Evolutionary conservation across 2,329 filamentous ascomycete genomes (phyloP).

Genomic region (Dactylonectria estremocensis): DNA sequence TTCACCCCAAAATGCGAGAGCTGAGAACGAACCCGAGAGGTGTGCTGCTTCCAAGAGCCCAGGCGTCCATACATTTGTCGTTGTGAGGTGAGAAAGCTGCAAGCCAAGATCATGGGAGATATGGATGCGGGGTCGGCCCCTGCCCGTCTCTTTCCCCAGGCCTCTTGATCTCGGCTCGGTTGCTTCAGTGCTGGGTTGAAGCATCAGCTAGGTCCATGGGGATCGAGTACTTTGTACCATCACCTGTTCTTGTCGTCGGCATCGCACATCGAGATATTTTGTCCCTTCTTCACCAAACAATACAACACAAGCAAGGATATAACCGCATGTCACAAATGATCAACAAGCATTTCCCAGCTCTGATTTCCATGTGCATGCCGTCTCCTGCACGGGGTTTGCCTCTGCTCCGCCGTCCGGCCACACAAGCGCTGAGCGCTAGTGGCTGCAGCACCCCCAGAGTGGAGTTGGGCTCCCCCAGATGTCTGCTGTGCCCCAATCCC

Average conservation of each 20-base stretch:
- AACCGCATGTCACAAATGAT: neutral
- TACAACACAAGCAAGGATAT: too few relatives aligned
- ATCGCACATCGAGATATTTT: too few relatives aligned
- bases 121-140: conserved; percentile 28
- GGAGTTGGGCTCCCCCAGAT: conserved; percentile 10
- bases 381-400: neutral
- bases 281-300: too few relatives aligned
- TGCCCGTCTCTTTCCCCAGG: conserved; percentile 5
- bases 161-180: conserved; percentile 26
- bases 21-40: neutral
- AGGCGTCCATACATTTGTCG: neutral
- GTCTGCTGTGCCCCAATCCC: conserved; percentile 22
- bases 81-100: conserved; percentile 9
- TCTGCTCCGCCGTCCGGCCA: neutral
- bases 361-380: neutral
- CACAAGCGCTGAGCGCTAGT: conserved; percentile 16
- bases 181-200: conserved; percentile 5
- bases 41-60: neutral
- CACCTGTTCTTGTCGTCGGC: too few relatives aligned
- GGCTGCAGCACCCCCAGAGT: conserved; percentile 17
- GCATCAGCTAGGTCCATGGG: neutral
- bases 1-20: neutral
- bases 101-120: conserved; percentile 19
- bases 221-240: too few relatives aligned
- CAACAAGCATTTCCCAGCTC: neutral